Conservation (phyloP, 2,329 filamentous ascomycete genomes). For the Lachnellula willkommii region DNA sequence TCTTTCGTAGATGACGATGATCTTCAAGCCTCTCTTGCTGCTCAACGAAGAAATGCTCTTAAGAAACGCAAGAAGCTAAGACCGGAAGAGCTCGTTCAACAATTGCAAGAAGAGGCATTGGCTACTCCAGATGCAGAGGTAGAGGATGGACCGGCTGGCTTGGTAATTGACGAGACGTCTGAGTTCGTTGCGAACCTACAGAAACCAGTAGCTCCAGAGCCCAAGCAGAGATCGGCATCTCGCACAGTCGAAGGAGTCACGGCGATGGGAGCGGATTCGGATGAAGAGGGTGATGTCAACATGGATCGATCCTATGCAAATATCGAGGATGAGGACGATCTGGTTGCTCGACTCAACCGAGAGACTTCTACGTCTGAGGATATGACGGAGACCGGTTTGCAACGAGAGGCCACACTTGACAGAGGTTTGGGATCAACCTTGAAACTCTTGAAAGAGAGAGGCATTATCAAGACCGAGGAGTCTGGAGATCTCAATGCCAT, state of each 20-base stretch:
- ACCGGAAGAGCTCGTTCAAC: conserved; percentile 80
- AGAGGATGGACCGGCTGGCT: conserved; percentile 50
- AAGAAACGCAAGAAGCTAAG: conserved; percentile 87
- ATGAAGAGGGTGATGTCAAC: conserved; percentile 38
- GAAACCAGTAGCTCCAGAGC: conserved; percentile 55
- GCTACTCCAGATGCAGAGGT: conserved; percentile 53
- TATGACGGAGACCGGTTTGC: conserved; percentile 66
- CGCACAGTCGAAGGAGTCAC: conserved; percentile 38
- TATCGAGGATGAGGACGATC: conserved; percentile 41
- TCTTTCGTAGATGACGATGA: conserved; percentile 88
- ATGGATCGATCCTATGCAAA: conserved; percentile 33
- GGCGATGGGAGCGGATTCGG: conserved; percentile 41
- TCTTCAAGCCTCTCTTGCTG: conserved; percentile 76
- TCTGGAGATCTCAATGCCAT: conserved; percentile 60
- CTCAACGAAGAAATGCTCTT: conserved; percentile 75
- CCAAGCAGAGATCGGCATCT: conserved; percentile 35
- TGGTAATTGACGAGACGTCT: conserved; percentile 93
- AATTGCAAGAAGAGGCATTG: conserved; percentile 61
- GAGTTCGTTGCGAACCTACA: conserved; percentile 88
- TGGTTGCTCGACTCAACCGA: conserved; percentile 44
- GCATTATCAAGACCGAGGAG: conserved; percentile 64
- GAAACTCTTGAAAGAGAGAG: conserved; percentile 76
- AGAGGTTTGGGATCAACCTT: conserved; percentile 78
- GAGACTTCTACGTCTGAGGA: conserved; percentile 45
- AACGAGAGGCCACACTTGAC: conserved; percentile 76